These are phyloP conservation scores for Aspergillus thermomutatus DNA, from an alignment of 2,329 filamentous ascomycete genomes.

Conservation along the genomic window DNA sequence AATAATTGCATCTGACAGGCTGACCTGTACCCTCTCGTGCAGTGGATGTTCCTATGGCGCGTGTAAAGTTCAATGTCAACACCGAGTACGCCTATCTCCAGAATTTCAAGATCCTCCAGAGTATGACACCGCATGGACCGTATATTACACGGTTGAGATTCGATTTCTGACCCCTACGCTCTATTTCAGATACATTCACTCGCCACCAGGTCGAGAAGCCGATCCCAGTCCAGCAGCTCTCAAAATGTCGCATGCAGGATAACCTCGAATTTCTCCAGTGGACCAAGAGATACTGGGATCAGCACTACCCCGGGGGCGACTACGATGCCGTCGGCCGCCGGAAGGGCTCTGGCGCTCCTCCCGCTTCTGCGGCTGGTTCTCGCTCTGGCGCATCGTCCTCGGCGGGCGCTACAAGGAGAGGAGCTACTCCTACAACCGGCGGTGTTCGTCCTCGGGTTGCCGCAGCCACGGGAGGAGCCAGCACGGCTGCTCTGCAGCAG, in stretches of 20 bases:
- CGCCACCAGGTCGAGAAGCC: slow-evolving; percentile 86
- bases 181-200: slow-evolving; percentile 64
- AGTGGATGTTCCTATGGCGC: slow-evolving; percentile 88
- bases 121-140: slow-evolving; percentile 51
- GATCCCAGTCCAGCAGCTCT: slow-evolving; percentile 80
- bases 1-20: not conserved
- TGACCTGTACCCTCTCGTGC: slow-evolving; percentile 5
- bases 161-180: slow-evolving; percentile 1
- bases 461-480: slow-evolving; percentile 50
- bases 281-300: slow-evolving; percentile 95
- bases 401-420: slow-evolving; percentile 49
- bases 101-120: slow-evolving; percentile 97
- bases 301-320: slow-evolving; percentile 94
- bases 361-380: slow-evolving; percentile 43
- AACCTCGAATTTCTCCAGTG: slow-evolving; percentile 99
- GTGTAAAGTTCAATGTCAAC: slow-evolving; percentile 98
- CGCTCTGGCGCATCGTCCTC: slow-evolving; percentile 48
- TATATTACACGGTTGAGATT: not conserved
- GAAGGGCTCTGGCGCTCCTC: slow-evolving; percentile 68
- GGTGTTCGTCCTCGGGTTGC: slow-evolving; percentile 46
- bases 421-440: slow-evolving; percentile 61
- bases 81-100: slow-evolving; percentile 95
- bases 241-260: slow-evolving; percentile 99
- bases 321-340: slow-evolving; percentile 87
- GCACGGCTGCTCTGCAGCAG: slow-evolving; percentile 69